These are phyloP conservation scores for Phialophora macrospora DNA, from an alignment of 2,329 filamentous ascomycete genomes.

Conservation along the genomic window DNA sequence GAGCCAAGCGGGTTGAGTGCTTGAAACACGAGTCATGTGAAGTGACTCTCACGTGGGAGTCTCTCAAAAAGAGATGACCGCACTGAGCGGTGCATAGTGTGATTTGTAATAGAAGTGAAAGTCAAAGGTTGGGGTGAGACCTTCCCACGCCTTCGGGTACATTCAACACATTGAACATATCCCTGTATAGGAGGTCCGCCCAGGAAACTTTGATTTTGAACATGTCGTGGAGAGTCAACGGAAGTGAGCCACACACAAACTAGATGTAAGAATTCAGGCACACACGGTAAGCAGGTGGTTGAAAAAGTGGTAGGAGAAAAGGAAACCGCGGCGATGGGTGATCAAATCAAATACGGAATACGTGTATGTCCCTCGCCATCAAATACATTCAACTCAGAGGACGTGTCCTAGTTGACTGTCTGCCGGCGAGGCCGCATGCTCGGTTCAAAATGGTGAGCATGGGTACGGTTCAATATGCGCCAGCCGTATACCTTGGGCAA, in stretches of 20 bases:
- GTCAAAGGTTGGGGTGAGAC: too few relatives aligned
- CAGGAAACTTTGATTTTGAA: neutral
- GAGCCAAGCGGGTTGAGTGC: neutral
- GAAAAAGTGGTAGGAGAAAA: neutral
- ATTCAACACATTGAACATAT: too few relatives aligned
- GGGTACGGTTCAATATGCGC: conserved; percentile 71
- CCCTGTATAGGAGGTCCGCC: too few relatives aligned
- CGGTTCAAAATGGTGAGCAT: conserved; percentile 40
- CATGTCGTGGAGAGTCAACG: neutral
- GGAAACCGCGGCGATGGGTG: neutral
- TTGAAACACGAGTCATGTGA: neutral
- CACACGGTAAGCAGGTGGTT: neutral
- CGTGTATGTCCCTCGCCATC: conserved; percentile 76
- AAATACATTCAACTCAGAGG: conserved; percentile 75
- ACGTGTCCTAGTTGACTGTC: conserved; percentile 70
- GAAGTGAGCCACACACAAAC: neutral
- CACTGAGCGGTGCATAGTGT: too few relatives aligned
- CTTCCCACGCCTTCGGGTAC: too few relatives aligned
- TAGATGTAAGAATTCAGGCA: neutral
- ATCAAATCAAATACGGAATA: neutral
- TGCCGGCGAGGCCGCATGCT: conserved; percentile 71
- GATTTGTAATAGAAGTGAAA: neutral
- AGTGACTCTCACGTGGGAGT: neutral
- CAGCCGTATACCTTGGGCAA: conserved; percentile 93
- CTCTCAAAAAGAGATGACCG: too few relatives aligned